Percentiles rank a stretch among this genome's conserved stretches.
These are phyloP conservation scores for Rhipidocladum racemiflorum DNA, from an alignment of 176 grass and related monocot species.

Conservation along the genomic window DNA sequence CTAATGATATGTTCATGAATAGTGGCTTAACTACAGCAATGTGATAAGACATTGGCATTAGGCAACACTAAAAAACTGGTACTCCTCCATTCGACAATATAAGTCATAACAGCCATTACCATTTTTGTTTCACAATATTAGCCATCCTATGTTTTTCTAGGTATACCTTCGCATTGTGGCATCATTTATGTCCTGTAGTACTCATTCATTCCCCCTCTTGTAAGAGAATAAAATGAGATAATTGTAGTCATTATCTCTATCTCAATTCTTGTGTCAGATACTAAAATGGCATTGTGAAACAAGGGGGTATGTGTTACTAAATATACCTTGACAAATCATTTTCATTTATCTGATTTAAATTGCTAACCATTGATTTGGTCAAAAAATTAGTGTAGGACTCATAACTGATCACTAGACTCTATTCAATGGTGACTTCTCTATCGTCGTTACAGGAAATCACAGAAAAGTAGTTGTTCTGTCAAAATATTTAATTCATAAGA, in stretches of 20 bases:
- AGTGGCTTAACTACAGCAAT: background rate
- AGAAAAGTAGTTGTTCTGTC: background rate
- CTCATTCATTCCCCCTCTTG: background rate
- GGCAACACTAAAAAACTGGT: background rate
- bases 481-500: constrained; percentile 8
- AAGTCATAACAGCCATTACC: background rate
- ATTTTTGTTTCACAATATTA: background rate
- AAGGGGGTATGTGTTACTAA: too few species aligned
- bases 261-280: too few species aligned
- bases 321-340: background rate
- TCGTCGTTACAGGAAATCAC: background rate
- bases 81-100: background rate
- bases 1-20: background rate
- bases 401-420: background rate
- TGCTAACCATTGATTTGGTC: background rate
- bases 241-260: too few species aligned
- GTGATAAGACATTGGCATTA: background rate
- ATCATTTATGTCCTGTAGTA: background rate
- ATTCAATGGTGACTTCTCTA: background rate
- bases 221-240: background rate
- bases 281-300: too few species aligned
- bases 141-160: background rate
- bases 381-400: background rate
- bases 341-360: background rate
- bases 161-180: background rate